These are phyloP conservation scores for Colletotrichum euphorbiae DNA, from an alignment of 2,329 filamentous ascomycete species.

Conservation along the genomic window DNA sequence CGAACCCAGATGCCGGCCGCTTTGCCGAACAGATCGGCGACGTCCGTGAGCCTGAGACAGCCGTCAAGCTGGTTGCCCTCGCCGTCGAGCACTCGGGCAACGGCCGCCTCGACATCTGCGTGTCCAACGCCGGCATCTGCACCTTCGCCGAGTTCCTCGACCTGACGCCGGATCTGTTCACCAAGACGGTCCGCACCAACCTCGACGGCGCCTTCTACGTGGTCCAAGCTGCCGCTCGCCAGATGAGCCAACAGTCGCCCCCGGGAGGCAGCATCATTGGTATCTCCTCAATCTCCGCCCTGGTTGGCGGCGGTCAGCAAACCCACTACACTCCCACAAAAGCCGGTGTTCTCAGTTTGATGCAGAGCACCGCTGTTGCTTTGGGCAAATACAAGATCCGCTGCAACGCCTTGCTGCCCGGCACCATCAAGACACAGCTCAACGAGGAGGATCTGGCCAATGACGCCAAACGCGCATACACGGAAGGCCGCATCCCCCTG, in stretches of 20 bases:
- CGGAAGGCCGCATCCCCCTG: constrained; percentile 84
- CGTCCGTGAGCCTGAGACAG: constrained; percentile 79
- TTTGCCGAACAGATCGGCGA: constrained; percentile 81
- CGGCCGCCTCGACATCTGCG: constrained; percentile 77
- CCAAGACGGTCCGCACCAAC: constrained; percentile 81
- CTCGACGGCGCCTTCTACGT: constrained; percentile 90
- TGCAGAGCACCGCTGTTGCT: constrained; percentile 86
- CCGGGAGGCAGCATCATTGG: constrained; percentile 84
- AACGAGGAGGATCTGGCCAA: constrained; percentile 86
- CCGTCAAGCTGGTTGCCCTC: constrained; percentile 72
- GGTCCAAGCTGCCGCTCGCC: constrained; percentile 84
- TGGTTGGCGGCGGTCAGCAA: constrained; percentile 82
- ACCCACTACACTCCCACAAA: constrained; percentile 92
- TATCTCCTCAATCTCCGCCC: constrained; percentile 77
- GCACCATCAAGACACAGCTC: constrained; percentile 85
- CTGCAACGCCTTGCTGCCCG: constrained; percentile 86
- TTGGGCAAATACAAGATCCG: constrained; percentile 80
- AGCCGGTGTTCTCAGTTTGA: constrained; percentile 81
- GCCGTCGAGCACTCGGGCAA: constrained; percentile 71
- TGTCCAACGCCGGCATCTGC: constrained; percentile 91
- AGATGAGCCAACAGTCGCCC: constrained; percentile 77
- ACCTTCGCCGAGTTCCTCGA: constrained; percentile 88
- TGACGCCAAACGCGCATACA: constrained; percentile 77
- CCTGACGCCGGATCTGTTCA: constrained; percentile 76
- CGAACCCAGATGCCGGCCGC: constrained; percentile 60